Base-by-base conservation (phyloP, 1,284 basidiomycete species). In the Papiliotrema flavescens region DNA sequence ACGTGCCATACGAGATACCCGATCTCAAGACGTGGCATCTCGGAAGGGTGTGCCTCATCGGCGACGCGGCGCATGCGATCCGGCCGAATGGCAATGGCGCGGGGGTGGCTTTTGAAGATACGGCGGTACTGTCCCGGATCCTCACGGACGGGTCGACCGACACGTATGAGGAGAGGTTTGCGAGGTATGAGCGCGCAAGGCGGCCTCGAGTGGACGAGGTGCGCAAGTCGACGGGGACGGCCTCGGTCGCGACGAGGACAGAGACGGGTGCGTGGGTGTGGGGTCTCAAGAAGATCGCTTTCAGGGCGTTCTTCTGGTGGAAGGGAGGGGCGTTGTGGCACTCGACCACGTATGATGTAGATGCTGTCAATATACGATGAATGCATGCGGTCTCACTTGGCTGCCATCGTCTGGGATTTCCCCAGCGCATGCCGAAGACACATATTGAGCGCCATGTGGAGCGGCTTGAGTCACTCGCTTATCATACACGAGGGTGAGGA, bases 31-130 rank as follows among this genome's bases (percentile, higher is more conserved):
- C 42, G 19, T 64, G 61, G 60, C 54, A 58, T 32, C 54, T 50
- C 1, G 37, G 34, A 3, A 26, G 61, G 15, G 49, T 58, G 1
- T 54, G 53, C 26, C 46, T 64, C 2, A 49, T 64, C 13, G 63
- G 63, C 15, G 63, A 64, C 39, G 63, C 63, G 5, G 63, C 63
- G 2, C 63, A 64, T 28, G 61, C 44, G 14, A 45, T 64, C 17
- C 65, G 56, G n/a, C 56, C 47, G 0, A 60, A 57, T 26, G 65
- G 65, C 11, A 55, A 56, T 28, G 65, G 64, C 7, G 32, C 52
- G 1, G 57, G 49, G 1, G 50, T 58, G 15, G 65, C 63, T 0
- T 63, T 67, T 41, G 65, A 67, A 47, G 65, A 67, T 44, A 56
- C 52, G 15, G 63, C 57, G 13, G 32, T 59, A 20, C 42, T 67